Evolutionary conservation across 495 filamentous ascomycete genomes (phyloP).

Genomic region (Trichocladium uniseriatum): DNA sequence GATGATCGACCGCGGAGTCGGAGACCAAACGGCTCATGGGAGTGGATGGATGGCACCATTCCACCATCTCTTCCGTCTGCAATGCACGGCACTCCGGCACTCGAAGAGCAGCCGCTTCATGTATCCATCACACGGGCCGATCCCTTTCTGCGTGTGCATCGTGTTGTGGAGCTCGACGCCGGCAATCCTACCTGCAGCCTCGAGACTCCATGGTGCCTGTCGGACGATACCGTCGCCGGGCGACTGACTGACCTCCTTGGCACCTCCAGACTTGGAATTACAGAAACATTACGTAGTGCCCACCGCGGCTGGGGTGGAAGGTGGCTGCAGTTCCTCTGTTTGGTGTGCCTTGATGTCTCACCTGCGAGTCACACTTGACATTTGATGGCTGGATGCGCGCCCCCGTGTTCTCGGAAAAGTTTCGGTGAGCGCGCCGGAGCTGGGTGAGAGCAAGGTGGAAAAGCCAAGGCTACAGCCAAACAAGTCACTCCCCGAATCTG

Average conservation of each 20-base stretch:
- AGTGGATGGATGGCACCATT: not conserved
- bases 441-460: not conserved
- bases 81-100: constrained; percentile 1
- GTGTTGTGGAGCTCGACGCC: constrained; percentile 9
- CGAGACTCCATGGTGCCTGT: not conserved
- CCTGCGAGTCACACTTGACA: constrained; percentile 25
- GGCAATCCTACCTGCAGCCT: constrained; percentile 5
- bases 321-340: constrained; percentile 11
- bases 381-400: constrained; percentile 3
- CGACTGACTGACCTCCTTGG: not conserved
- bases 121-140: constrained; percentile 10
- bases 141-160: constrained; percentile 10
- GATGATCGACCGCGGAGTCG: not conserved
- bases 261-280: not conserved
- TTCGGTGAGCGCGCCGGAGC: constrained; percentile 17
- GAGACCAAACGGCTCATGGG: not conserved
- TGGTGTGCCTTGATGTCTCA: constrained; percentile 31
- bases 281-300: constrained; percentile 6
- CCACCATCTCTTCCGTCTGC: not conserved
- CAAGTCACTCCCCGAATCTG: not conserved
- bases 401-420: constrained; percentile 10
- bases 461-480: not conserved
- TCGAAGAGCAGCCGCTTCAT: not conserved
- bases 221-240: not conserved
- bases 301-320: not conserved